phyloP scores from a whole-genome alignment of 2,329 filamentous ascomycete species.

The Chaetomiaceae sp. region DNA sequence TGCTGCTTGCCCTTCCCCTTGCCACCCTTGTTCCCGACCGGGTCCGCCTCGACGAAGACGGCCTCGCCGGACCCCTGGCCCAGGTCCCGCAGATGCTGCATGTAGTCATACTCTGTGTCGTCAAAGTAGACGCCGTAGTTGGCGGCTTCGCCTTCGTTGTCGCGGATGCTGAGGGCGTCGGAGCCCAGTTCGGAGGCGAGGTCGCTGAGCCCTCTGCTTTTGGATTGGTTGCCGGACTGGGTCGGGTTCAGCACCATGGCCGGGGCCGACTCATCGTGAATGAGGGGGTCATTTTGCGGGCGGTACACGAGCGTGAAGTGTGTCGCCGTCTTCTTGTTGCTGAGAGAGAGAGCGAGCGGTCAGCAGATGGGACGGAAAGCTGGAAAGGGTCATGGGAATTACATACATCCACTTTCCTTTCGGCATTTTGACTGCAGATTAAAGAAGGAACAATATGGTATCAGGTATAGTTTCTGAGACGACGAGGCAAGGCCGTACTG shows the following conservation, averaged over 20 bases:
- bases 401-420: slow-evolving; percentile 68
- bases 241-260: slow-evolving; percentile 83
- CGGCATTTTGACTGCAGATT: slow-evolving; percentile 55
- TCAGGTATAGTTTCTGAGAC: neutral
- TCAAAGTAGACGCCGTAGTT: slow-evolving; percentile 92
- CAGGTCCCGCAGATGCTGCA: slow-evolving; percentile 97
- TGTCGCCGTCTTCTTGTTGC: slow-evolving; percentile 83
- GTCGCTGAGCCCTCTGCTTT: slow-evolving; percentile 66
- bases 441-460: neutral
- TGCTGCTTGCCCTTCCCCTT: slow-evolving; percentile 58
- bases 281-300: slow-evolving; percentile 93
- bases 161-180: slow-evolving; percentile 60
- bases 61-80: slow-evolving; percentile 66
- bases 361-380: neutral
- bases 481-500: too few species aligned
- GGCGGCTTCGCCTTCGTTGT: slow-evolving; percentile 94
- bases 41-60: slow-evolving; percentile 75
- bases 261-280: slow-evolving; percentile 84
- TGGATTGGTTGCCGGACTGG: slow-evolving; percentile 43
- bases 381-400: neutral
- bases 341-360: too few species aligned
- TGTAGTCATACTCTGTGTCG: slow-evolving; percentile 95
- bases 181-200: slow-evolving; percentile 70
- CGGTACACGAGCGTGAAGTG: slow-evolving; percentile 94
- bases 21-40: slow-evolving; percentile 58